Percentiles rank a stretch among this genome's conserved stretches.
phyloP scores from a whole-genome alignment of 2,329 filamentous ascomycete species.

The Diplocarpon mali region DNA sequence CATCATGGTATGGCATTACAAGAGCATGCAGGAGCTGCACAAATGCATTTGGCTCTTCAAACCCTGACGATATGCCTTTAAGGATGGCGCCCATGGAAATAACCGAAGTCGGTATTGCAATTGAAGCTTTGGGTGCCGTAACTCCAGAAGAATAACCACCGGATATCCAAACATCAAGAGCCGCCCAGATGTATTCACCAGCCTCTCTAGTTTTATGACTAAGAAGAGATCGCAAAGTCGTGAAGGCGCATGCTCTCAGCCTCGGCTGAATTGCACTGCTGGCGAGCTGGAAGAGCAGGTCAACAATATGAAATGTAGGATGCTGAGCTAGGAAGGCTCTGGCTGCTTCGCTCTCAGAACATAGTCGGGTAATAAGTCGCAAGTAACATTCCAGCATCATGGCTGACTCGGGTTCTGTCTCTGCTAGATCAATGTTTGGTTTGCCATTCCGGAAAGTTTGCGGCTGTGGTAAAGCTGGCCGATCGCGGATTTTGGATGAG shows the following conservation, averaged over 20 bases:
- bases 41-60: slow-evolving; percentile 80
- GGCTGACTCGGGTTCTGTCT: slow-evolving; percentile 81
- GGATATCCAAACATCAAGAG: slow-evolving; percentile 69
- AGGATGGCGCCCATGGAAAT: slow-evolving; percentile 55
- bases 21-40: slow-evolving; percentile 66
- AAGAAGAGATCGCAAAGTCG: slow-evolving; percentile 64
- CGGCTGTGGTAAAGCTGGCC: slow-evolving; percentile 44
- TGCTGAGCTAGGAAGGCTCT: slow-evolving; percentile 62
- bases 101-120: slow-evolving; percentile 13
- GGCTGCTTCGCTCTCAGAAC: slow-evolving; percentile 59
- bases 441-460: slow-evolving; percentile 48
- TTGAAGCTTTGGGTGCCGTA: slow-evolving; percentile 29
- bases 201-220: slow-evolving; percentile 58
- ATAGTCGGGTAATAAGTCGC: slow-evolving; percentile 73
- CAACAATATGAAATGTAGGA: slow-evolving; percentile 55
- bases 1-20: slow-evolving; percentile 51
- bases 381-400: slow-evolving; percentile 96
- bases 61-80: slow-evolving; percentile 62
- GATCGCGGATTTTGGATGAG: slow-evolving; percentile 65
- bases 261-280: slow-evolving; percentile 66
- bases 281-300: slow-evolving; percentile 67
- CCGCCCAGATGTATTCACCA: slow-evolving; percentile 66
- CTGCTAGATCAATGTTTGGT: slow-evolving; percentile 54
- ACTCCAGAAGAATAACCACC: slow-evolving; percentile 41
- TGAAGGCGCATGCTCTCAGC: slow-evolving; percentile 74